phyloP scores from a whole-genome alignment of 2,329 filamentous ascomycete genomes.

The Paecilomyces sp. region DNA sequence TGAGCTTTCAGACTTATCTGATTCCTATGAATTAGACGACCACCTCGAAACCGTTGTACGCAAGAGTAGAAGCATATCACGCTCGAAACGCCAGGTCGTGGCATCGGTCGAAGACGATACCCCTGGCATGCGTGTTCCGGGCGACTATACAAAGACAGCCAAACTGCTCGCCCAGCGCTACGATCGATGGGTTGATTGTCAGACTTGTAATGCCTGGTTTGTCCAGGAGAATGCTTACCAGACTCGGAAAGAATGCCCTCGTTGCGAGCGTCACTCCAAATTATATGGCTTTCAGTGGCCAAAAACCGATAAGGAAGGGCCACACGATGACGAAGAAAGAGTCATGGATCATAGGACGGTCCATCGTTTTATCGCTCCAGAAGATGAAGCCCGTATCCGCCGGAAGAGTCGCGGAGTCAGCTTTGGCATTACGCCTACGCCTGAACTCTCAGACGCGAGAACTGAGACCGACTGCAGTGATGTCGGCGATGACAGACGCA shows the following conservation, averaged over 20 bases:
- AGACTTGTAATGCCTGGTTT: slow-evolving; percentile 72
- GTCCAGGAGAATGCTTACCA: slow-evolving; percentile 84
- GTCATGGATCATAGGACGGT: slow-evolving; percentile 80
- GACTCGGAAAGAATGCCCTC: slow-evolving; percentile 76
- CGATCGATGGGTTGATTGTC: slow-evolving; percentile 81
- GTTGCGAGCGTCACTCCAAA: slow-evolving; percentile 92
- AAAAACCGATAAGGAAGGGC: slow-evolving; percentile 78
- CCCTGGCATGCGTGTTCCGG: slow-evolving; percentile 48
- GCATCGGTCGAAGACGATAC: slow-evolving; percentile 31
- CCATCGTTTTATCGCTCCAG: slow-evolving; percentile 70
- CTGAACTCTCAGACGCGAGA: slow-evolving; percentile 29
- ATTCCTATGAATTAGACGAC: slow-evolving; percentile 21
- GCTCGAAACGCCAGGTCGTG: slow-evolving; percentile 21
- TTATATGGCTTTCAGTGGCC: slow-evolving; percentile 94
- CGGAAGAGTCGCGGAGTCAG: slow-evolving; percentile 31
- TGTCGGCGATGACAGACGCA: slow-evolving; percentile 23
- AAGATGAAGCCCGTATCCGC: slow-evolving; percentile 52
- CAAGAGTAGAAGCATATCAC: slow-evolving; percentile 11
- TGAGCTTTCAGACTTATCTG: slow-evolving; percentile 18
- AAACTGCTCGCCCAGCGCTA: slow-evolving; percentile 69
- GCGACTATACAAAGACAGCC: slow-evolving; percentile 77
- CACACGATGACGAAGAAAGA: slow-evolving; percentile 59
- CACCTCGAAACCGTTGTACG: slow-evolving; percentile 9
- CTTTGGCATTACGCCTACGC: slow-evolving; percentile 28
- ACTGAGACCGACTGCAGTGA: slow-evolving; percentile 33